A percentile compares a stretch with the other conserved stretches of the same genome.
Evolutionary conservation across 1,284 basidiomycete species (phyloP).

Genomic region (Apiotrichum brassicae): DNA sequence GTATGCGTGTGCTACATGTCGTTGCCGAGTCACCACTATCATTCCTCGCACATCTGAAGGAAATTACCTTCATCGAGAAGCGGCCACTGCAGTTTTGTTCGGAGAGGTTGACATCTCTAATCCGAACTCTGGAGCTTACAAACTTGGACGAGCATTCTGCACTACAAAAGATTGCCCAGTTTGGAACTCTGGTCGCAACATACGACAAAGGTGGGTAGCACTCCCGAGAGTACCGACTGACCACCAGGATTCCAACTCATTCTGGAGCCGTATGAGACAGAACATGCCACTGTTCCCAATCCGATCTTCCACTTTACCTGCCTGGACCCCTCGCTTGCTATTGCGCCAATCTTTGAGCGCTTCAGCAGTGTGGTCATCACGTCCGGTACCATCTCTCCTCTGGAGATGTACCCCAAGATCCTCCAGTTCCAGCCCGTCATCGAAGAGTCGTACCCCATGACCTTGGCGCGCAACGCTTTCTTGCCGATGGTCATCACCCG

Average conservation of each 20-base stretch:
- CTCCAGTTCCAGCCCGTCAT: slow-evolving; percentile 95
- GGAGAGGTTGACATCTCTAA: slow-evolving; percentile 87
- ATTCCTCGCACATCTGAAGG: slow-evolving; percentile 96
- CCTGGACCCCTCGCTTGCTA: slow-evolving; percentile 94
- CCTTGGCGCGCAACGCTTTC: slow-evolving; percentile 92
- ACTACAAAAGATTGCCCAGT: slow-evolving; percentile 90
- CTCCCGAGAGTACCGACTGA: not conserved
- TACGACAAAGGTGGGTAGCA: slow-evolving; percentile 79
- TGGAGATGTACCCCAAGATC: slow-evolving; percentile 99
- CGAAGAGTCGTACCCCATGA: slow-evolving; percentile 97
- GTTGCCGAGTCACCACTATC: slow-evolving; percentile 99
- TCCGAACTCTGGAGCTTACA: slow-evolving; percentile 84
- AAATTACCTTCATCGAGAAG: slow-evolving; percentile 97
- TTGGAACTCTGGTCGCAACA: slow-evolving; percentile 94
- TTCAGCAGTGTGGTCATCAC: slow-evolving; percentile 99
- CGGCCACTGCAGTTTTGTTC: slow-evolving; percentile 97
- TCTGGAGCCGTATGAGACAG: slow-evolving; percentile 97
- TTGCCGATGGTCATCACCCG: slow-evolving; percentile 97
- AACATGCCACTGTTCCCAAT: slow-evolving; percentile 97
- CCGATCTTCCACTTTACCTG: slow-evolving; percentile 98
- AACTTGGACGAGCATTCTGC: slow-evolving; percentile 86
- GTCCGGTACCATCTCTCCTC: slow-evolving; percentile 93
- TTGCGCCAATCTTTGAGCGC: slow-evolving; percentile 95
- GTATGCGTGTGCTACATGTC: slow-evolving; percentile 97
- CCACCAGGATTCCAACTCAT: slow-evolving; percentile 84